Evolutionary conservation across 2,329 filamentous ascomycete genomes (phyloP).

Genomic region (Amauroascus verrucosus): DNA sequence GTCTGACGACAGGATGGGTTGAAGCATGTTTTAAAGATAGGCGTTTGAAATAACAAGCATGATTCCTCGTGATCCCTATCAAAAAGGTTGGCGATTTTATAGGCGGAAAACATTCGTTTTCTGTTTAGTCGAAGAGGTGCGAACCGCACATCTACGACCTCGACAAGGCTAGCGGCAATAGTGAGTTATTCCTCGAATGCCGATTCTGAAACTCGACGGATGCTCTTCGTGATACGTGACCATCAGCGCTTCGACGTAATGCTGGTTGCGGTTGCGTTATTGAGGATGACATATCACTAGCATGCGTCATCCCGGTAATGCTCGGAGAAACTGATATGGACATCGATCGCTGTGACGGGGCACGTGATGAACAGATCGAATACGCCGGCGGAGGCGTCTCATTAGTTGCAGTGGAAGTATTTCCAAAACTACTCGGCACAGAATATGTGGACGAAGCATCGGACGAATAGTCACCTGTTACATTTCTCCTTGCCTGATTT

Average conservation of each 20-base stretch:
- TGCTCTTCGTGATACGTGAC: neutral
- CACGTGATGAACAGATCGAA: constrained; percentile 26
- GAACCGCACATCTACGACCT: neutral
- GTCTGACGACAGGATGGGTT: too few relatives aligned
- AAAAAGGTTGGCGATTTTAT: too few relatives aligned
- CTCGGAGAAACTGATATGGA: constrained; percentile 27
- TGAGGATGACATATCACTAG: constrained; percentile 10
- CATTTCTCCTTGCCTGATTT: constrained; percentile 3
- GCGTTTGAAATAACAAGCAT: neutral
- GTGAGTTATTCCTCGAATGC: neutral
- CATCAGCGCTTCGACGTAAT: constrained; percentile 16
- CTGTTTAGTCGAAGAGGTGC: neutral
- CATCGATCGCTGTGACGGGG: constrained; percentile 22
- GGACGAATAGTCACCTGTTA: constrained; percentile 24
- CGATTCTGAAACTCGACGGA: neutral
- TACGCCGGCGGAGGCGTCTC: constrained; percentile 37
- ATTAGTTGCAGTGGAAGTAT: constrained; percentile 36
- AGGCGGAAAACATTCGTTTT: neutral
- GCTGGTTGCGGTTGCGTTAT: constrained; percentile 25
- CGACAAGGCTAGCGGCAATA: constrained; percentile 7
- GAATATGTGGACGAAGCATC: constrained; percentile 35
- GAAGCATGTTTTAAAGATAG: too few relatives aligned
- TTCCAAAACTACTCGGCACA: constrained; percentile 36
- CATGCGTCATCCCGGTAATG: constrained; percentile 11
- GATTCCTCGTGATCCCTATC: neutral